Base-by-base conservation (phyloP, 345 rosid genomes). In the Gynandropsis gynandra region DNA sequence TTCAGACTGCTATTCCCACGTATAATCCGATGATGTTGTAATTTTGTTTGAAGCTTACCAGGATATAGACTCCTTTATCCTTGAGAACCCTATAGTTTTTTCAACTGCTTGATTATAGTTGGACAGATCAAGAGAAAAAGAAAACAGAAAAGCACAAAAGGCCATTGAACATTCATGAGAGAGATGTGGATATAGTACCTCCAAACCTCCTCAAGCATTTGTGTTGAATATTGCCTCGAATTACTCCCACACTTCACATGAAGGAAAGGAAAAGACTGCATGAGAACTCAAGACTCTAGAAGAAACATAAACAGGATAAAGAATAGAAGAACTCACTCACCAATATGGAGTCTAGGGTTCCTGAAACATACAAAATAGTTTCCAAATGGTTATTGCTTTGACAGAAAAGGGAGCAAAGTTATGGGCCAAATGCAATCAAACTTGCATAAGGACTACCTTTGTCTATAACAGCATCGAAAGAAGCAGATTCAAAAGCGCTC, bases 61-160 rank as follows among this genome's bases (percentile, higher is more conserved):
- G 77, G 63, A 89, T 77, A 68, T 82, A 89, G 43, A 82, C 76
- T 79, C 89, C 97, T 63, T 71, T 67, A 71, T 85, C 87, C 95
- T 79, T 89, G 76, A 89, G 97, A 48, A 85, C 97, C 95, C 97
- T 85, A 85, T 72, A 88, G 86, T 74, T 68, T 83, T 67, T 47
- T 76, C 79, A 79, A 85, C 97, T 80, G 85, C 85, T 78, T 89
- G 89, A 82, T 82, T 89, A 80, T 80, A 72, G 75, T 71, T 80
- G 80, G 74, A 77, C 52, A 52, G 54, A 79, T 84, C 83, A 84
- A 81, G 85, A 71, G 64, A 73, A 66, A 74, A 69, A 44, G 48
- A 54, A 54, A 61, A 62, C 59, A 47, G 18, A 4, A 37, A 39
- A 11, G 24, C 42, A 52, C 19, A 32, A 64, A 11, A 45, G 55